A percentile compares a stretch with the other conserved stretches of the same genome.
Evolutionary conservation across 441 rosid species (phyloP).

Genomic region (Lepidium campestre): DNA sequence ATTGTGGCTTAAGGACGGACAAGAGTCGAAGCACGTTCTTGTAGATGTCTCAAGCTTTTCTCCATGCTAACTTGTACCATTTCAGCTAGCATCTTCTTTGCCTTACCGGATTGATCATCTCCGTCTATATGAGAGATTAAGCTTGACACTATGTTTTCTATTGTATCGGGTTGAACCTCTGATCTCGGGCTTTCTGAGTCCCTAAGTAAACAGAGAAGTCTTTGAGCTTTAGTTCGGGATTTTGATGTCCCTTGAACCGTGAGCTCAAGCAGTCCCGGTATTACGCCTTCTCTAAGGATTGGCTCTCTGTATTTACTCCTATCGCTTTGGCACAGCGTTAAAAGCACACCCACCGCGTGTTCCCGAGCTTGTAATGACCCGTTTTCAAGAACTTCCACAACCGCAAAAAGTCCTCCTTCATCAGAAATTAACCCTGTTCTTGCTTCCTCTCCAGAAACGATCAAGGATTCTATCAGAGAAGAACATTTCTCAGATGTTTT

Average conservation of each 20-base stretch:
- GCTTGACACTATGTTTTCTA: slow-evolving; percentile 83
- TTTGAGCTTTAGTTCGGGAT: slow-evolving; percentile 73
- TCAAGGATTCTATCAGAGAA: slow-evolving; percentile 70
- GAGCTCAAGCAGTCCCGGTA: slow-evolving; percentile 92
- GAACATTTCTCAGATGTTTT: slow-evolving; percentile 83
- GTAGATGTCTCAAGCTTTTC: slow-evolving; percentile 89
- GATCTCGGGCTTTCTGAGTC: slow-evolving; percentile 66
- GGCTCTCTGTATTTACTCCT: slow-evolving; percentile 83
- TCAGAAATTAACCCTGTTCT: slow-evolving; percentile 49
- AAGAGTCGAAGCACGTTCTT: slow-evolving; percentile 82
- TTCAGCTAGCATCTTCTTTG: slow-evolving; percentile 92
- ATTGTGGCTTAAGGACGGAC: slow-evolving; percentile 33
- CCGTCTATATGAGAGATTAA: slow-evolving; percentile 83
- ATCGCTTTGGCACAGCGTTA: slow-evolving; percentile 75
- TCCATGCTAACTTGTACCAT: slow-evolving; percentile 99
- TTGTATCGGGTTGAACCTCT: slow-evolving; percentile 70
- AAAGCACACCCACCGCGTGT: slow-evolving; percentile 76
- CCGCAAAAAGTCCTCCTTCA: slow-evolving; percentile 79
- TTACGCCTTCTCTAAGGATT: slow-evolving; percentile 88
- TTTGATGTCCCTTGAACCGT: slow-evolving; percentile 89
- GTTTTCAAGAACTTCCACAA: slow-evolving; percentile 81
- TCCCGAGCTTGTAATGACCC: slow-evolving; percentile 81
- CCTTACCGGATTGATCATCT: slow-evolving; percentile 89
- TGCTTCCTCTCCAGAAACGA: slow-evolving; percentile 59
- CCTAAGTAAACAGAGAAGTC: slow-evolving; percentile 65